These are phyloP conservation scores for Gossypium lobatum DNA, from an alignment of 441 rosid genomes.

Conservation along the genomic window DNA sequence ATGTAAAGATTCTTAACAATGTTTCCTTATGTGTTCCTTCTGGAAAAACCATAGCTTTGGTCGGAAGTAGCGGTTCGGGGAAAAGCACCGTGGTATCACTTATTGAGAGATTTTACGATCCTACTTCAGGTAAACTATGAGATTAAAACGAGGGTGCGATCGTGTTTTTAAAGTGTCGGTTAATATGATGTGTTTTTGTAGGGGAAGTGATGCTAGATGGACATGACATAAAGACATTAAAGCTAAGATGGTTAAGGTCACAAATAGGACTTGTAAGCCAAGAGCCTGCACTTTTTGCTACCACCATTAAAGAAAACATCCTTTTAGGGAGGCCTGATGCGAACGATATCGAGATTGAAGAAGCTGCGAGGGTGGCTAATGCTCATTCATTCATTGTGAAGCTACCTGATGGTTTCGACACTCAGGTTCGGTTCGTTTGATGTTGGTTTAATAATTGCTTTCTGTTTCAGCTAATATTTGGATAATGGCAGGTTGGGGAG, in stretches of 20 bases:
- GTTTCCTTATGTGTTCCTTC: constrained; percentile 80
- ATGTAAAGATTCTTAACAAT: constrained; percentile 68
- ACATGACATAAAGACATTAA: constrained; percentile 67
- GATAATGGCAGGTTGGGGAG: constrained; percentile 88
- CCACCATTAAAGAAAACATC: constrained; percentile 91
- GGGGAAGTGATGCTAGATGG: constrained; percentile 93
- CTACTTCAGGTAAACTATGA: constrained; percentile 57
- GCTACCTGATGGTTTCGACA: constrained; percentile 90
- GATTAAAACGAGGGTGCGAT: background rate
- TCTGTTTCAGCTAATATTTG: background rate
- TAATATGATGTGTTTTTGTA: constrained; percentile 25
- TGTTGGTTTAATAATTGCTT: background rate
- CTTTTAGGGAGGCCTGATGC: constrained; percentile 92
- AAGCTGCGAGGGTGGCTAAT: constrained; percentile 98
- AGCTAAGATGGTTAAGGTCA: constrained; percentile 84
- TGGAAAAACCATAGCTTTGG: constrained; percentile 96
- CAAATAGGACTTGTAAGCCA: constrained; percentile 99
- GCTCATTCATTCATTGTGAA: constrained; percentile 95
- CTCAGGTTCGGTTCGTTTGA: constrained; percentile 57
- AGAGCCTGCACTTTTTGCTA: constrained; percentile 94
- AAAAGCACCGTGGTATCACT: constrained; percentile 99
- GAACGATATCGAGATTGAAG: constrained; percentile 72
- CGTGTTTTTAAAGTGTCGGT: background rate
- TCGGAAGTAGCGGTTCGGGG: constrained; percentile 98
- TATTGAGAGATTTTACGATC: constrained; percentile 96